Percentiles rank a stretch among this genome's conserved stretches.
phyloP scores from a whole-genome alignment of 2,329 filamentous ascomycete genomes.

The Fusarium foetens region DNA sequence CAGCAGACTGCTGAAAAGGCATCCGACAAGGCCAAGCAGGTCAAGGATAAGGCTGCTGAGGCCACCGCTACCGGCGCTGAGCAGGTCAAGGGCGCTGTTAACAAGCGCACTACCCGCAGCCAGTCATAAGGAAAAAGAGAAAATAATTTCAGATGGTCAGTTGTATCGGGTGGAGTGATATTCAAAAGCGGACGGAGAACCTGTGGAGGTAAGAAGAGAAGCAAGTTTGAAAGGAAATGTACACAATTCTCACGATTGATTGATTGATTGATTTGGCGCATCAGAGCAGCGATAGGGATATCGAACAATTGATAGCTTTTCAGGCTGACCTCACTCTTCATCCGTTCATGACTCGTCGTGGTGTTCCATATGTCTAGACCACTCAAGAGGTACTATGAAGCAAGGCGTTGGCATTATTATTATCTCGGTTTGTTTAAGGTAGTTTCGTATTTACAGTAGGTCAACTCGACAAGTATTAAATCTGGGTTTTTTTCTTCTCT shows the following conservation, averaged over 20 bases:
- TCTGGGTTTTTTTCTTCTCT: neutral
- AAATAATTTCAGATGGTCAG: neutral
- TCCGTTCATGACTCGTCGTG: neutral
- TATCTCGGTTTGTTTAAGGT: constrained; percentile 5
- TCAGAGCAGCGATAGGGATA: constrained; percentile 29
- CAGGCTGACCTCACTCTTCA: constrained; percentile 8
- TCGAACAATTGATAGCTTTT: constrained; percentile 27
- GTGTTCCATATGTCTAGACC: neutral
- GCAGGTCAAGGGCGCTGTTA: constrained; percentile 78
- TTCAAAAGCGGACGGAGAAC: constrained; percentile 10
- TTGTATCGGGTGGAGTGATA: constrained; percentile 2
- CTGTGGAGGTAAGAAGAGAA: constrained; percentile 16
- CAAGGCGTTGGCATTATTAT: constrained; percentile 32
- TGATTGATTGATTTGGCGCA: constrained; percentile 31
- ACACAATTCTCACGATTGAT: constrained; percentile 35
- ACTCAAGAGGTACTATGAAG: constrained; percentile 15
- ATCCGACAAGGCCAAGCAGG: constrained; percentile 79
- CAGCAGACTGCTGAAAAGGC: constrained; percentile 75
- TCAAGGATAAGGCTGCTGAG: constrained; percentile 72
- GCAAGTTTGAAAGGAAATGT: constrained; percentile 29
- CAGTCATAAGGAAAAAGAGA: constrained; percentile 55
- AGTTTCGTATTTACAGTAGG: neutral
- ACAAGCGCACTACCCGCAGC: constrained; percentile 69
- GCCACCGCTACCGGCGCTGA: constrained; percentile 71
- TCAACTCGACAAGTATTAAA: neutral